Percentiles rank a stretch among this genome's conserved stretches.
Evolutionary conservation across 257 asterid genomes (phyloP).

Genomic region (Leonotis leonurus): DNA sequence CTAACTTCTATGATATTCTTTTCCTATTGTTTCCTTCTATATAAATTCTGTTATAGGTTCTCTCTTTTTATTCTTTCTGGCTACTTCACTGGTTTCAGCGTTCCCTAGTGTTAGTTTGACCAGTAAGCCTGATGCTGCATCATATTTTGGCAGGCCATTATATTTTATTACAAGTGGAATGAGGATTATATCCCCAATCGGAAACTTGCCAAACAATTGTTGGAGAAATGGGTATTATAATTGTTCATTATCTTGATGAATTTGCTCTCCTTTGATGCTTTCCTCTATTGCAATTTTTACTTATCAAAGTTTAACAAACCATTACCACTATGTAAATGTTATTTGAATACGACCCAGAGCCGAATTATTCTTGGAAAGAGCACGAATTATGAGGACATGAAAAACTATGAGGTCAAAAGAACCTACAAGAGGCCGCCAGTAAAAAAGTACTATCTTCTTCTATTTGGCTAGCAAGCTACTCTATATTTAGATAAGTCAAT

Average conservation of each 20-base stretch:
- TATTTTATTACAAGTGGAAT: slow-evolving; percentile 72
- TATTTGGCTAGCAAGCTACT: neutral
- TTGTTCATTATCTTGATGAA: neutral
- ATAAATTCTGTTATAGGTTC: neutral
- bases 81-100: neutral
- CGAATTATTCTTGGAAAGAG: slow-evolving; percentile 79
- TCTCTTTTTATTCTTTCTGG: neutral
- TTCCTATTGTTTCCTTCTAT: neutral
- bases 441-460: slow-evolving; percentile 35
- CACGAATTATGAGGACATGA: slow-evolving; percentile 88
- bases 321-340: slow-evolving; percentile 12
- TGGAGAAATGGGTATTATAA: slow-evolving; percentile 81
- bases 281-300: neutral
- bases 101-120: neutral
- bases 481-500: neutral
- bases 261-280: neutral
- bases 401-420: slow-evolving; percentile 60
- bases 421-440: slow-evolving; percentile 52
- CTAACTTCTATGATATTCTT: neutral
- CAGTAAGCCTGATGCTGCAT: slow-evolving; percentile 1
- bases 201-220: slow-evolving; percentile 84
- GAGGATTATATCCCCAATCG: slow-evolving; percentile 82
- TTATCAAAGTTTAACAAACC: slow-evolving; percentile 1
- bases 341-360: slow-evolving; percentile 43
- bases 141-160: slow-evolving; percentile 58